Evolutionary conservation across 2,329 filamentous ascomycete genomes (phyloP).

Genomic region (Xylaria sp.): DNA sequence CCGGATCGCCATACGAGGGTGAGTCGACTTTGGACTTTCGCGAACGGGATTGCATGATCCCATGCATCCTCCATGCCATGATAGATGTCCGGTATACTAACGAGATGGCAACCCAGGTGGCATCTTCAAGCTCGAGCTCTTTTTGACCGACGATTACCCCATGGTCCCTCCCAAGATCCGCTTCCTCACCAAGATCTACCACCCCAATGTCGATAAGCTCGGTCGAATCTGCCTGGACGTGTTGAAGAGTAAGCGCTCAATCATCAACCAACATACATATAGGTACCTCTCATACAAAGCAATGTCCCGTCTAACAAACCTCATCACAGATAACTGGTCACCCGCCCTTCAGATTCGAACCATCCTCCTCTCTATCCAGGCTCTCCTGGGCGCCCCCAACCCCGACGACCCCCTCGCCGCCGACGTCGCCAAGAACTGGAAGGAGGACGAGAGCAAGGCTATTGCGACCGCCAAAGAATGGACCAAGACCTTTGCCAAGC

Average conservation of each 20-base stretch:
- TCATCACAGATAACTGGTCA: constrained; percentile 83
- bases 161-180: constrained; percentile 99
- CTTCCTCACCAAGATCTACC: constrained; percentile 98
- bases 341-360: constrained; percentile 96
- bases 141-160: constrained; percentile 96
- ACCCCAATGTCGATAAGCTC: constrained; percentile 97
- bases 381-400: constrained; percentile 90
- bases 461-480: constrained; percentile 90
- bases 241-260: constrained; percentile 68
- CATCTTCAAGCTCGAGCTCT: constrained; percentile 94
- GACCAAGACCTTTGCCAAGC: constrained; percentile 75
- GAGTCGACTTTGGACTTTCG: constrained; percentile 23
- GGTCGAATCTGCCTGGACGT: constrained; percentile 97
- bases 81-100: too few species aligned
- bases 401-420: constrained; percentile 97
- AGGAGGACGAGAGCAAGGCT: constrained; percentile 87
- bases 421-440: constrained; percentile 96
- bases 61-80: too few species aligned
- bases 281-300: neutral
- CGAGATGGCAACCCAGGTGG: constrained; percentile 47
- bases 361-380: constrained; percentile 97
- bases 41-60: too few species aligned
- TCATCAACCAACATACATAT: neutral
- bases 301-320: constrained; percentile 5
- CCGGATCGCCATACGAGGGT: constrained; percentile 94